A percentile compares a stretch with the other conserved stretches of the same genome.
phyloP scores from a whole-genome alignment of 2,329 filamentous ascomycete species.

The Claviceps sp. region DNA sequence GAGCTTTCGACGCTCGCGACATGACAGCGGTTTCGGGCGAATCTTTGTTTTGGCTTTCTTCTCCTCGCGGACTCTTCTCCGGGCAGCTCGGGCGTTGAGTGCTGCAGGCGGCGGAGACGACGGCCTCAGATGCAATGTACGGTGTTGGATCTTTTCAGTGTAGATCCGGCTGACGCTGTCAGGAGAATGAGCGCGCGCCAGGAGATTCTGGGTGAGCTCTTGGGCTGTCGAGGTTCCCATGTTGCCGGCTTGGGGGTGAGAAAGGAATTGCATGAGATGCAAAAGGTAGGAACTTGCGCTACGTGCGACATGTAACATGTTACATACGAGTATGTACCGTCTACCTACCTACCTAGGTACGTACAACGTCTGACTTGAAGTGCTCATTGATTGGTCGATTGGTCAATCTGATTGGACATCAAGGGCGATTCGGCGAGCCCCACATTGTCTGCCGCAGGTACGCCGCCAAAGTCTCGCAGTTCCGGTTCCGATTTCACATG shows the following conservation, averaged over 20 bases:
- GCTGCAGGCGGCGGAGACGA: constrained; percentile 51
- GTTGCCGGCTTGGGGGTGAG: background rate
- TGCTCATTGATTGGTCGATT: background rate
- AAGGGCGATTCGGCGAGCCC: background rate
- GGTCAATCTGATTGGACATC: no score
- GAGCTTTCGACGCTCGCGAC: constrained; percentile 60
- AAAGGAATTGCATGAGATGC: background rate
- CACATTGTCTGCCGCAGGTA: background rate
- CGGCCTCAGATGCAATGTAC: constrained; percentile 65
- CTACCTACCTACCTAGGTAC: no score
- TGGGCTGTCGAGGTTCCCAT: constrained; percentile 23
- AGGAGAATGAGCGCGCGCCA: constrained; percentile 67
- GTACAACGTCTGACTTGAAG: no score
- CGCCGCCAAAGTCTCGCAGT: background rate
- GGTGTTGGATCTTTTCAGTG: constrained; percentile 69
- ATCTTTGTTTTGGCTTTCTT: constrained; percentile 33
- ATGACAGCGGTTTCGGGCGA: constrained; percentile 58
- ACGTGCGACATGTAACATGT: no score
- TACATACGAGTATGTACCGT: no score
- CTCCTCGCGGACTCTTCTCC: constrained; percentile 33
- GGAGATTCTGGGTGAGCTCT: constrained; percentile 46
- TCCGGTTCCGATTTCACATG: constrained; percentile 2
- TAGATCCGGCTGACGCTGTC: constrained; percentile 59
- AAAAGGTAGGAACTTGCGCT: no score
- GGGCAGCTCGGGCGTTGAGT: constrained; percentile 41